Evolutionary conservation across 2,329 filamentous ascomycete species (phyloP).

Genomic region (Verticillium nonalfalfae): DNA sequence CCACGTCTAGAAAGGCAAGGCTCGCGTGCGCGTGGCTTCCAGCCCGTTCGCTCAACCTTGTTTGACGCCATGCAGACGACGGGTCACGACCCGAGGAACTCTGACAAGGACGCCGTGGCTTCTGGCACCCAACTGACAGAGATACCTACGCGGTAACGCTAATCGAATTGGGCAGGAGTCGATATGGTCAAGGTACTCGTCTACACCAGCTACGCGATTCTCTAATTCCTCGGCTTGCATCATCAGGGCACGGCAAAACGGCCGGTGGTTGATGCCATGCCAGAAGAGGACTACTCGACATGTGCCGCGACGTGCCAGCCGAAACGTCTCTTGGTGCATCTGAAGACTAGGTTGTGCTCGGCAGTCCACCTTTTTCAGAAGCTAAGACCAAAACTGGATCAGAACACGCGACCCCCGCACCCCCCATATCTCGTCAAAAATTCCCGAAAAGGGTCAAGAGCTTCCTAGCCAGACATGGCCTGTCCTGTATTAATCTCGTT

Average conservation of each 20-base stretch:
- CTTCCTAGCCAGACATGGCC: conserved; percentile 19
- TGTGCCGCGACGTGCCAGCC: not conserved
- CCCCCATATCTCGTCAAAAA: conserved; percentile 10
- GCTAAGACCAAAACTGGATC: not conserved
- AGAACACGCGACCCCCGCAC: not conserved
- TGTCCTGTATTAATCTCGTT: conserved; percentile 5
- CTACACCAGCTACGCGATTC: not conserved
- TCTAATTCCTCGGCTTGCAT: not conserved
- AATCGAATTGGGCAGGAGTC: not conserved
- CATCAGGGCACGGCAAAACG: not conserved
- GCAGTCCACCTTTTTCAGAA: not conserved
- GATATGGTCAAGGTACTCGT: not conserved
- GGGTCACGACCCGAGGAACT: not conserved
- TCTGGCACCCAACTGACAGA: not conserved
- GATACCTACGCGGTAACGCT: not conserved
- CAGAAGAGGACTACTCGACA: not conserved
- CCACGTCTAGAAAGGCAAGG: not conserved
- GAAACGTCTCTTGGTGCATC: not conserved
- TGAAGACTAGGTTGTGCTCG: not conserved
- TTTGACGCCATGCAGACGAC: conserved; percentile 13
- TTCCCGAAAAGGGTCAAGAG: conserved; percentile 13
- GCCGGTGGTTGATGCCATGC: not conserved
- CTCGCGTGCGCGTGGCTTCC: not conserved
- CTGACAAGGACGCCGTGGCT: not conserved
- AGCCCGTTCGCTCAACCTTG: conserved; percentile 7